Evolutionary conservation across 768 basidiomycete species (phyloP).

Genomic region (Chalciporus chontae): DNA sequence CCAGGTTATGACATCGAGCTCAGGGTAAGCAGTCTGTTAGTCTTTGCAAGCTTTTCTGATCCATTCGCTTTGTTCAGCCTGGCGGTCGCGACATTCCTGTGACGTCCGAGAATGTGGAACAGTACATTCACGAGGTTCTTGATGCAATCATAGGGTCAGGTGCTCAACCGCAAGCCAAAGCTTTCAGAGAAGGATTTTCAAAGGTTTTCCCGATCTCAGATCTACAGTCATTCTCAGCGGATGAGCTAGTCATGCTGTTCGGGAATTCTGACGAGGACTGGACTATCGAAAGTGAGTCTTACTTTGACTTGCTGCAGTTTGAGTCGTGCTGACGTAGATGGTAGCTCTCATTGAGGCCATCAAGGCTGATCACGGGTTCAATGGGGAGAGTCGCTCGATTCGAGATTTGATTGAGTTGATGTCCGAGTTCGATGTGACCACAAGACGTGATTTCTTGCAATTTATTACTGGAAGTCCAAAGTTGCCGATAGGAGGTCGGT

Average conservation of each 20-base stretch:
- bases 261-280: constrained; percentile 99
- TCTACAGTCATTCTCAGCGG: constrained; percentile 86
- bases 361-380: constrained; percentile 98
- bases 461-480: constrained; percentile 98
- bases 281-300: constrained; percentile 77
- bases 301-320: neutral
- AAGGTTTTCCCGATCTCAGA: constrained; percentile 94
- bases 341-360: constrained; percentile 83
- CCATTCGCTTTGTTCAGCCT: constrained; percentile 41
- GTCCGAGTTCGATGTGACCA: constrained; percentile 67
- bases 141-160: constrained; percentile 87
- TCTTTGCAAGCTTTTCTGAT: neutral
- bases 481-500: constrained; percentile 88
- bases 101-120: constrained; percentile 82
- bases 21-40: constrained; percentile 46
- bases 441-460: constrained; percentile 86
- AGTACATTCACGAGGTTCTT: constrained; percentile 84
- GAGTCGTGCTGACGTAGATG: constrained; percentile 1
- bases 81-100: constrained; percentile 78
- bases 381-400: constrained; percentile 89
- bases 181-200: constrained; percentile 92
- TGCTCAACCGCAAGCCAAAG: constrained; percentile 72
- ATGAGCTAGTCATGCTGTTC: constrained; percentile 94
- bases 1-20: constrained; percentile 96
- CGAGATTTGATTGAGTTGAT: constrained; percentile 84